Evolutionary conservation across 2,329 filamentous ascomycete species (phyloP), one percentile per base, ranked within the genome.

Genomic region (Trichoderma sp.): DNA sequence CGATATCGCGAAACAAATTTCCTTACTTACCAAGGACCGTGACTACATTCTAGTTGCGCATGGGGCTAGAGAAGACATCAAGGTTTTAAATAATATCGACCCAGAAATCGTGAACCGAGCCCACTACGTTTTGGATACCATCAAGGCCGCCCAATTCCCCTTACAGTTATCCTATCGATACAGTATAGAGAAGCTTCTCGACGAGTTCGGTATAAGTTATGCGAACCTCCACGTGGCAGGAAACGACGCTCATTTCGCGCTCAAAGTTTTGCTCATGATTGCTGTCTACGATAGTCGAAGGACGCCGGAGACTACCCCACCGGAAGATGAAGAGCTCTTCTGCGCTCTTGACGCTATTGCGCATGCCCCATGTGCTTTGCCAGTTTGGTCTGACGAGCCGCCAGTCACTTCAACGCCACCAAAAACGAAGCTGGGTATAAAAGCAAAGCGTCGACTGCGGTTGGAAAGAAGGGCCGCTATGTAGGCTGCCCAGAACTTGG

Each of bases 181-280:
- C 15, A 71, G 72, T 22, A 32, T 76, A 13, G 70, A 73, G 68
- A 72, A 69, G 34, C 69, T 75, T 1, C 72, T 76, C 1, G 61
- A 72, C 12, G 64, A 68, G 22, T 63, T 76, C 9, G 34, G 50
- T 1, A 72, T 72, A 4, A 37, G 35, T 59, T 68, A 68, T 53
- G 60, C 37, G 5, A 56, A 56, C 22, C 59, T 74, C 2, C 71
- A 74, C 19, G 27, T 35, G 3, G 61, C 72, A 17, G 75, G 74
- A 1, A 78, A 77, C 45, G 74, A 77, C 56, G 72, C 72, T 13
- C 70, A 73, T 61, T 77, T 74, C 34, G 67, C 70, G 9, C 68
- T 76, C 27, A 70, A 56, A 27, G 68, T 60, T 17, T 15, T 72
- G 19, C 67, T 73, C 0, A 72, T 72, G 69, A 65, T 72, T 58